Evolutionary conservation across 768 basidiomycete species (phyloP).

Genomic region (Boletus pseudo-olivaceus): DNA sequence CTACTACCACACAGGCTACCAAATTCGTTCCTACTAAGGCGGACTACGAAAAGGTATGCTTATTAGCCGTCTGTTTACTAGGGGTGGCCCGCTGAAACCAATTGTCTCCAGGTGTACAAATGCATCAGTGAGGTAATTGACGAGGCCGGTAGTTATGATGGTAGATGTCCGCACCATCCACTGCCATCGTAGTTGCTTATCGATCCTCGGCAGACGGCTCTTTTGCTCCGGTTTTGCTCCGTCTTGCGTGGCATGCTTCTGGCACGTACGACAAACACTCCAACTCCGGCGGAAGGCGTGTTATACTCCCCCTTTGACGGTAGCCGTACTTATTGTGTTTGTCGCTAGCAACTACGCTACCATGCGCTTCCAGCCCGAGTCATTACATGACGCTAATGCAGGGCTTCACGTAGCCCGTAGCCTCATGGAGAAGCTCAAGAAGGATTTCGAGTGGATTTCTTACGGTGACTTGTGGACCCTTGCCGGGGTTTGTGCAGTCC

Average conservation of each 20-base stretch:
- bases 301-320: not conserved
- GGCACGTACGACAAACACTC: constrained; percentile 86
- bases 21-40: constrained; percentile 75
- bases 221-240: constrained; percentile 81
- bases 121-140: constrained; percentile 75
- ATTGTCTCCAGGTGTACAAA: constrained; percentile 73
- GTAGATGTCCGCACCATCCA: constrained; percentile 36
- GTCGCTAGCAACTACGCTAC: constrained; percentile 88
- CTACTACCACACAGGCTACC: constrained; percentile 56
- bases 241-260: constrained; percentile 92
- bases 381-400: constrained; percentile 78
- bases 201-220: constrained; percentile 62
- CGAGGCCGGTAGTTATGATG: constrained; percentile 74
- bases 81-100: not conserved
- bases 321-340: constrained; percentile 2
- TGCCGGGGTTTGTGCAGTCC: constrained; percentile 85
- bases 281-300: constrained; percentile 76
- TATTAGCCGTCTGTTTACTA: not conserved
- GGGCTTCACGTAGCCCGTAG: constrained; percentile 78
- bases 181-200: not conserved
- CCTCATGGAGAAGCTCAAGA: constrained; percentile 83
- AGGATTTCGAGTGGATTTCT: constrained; percentile 88
- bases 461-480: constrained; percentile 98
- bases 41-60: constrained; percentile 82
- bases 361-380: constrained; percentile 94